Conservation (phyloP, 2,329 filamentous ascomycete species). For the Cladophialophora bantiana region DNA sequence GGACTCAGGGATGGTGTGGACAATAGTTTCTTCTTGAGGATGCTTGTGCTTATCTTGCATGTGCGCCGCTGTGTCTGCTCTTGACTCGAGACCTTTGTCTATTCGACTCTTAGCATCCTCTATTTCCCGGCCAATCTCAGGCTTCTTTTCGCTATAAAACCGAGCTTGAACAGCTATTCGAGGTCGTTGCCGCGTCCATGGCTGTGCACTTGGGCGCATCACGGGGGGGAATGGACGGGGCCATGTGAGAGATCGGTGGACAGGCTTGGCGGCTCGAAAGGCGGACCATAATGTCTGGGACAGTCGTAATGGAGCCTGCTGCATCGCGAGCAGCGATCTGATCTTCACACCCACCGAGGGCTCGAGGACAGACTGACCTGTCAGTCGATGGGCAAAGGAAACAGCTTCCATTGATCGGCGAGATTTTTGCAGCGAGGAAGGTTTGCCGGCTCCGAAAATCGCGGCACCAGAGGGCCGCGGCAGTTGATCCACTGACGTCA, state of each 20-base stretch:
- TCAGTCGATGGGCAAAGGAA: background rate
- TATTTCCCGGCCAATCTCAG: slow-evolving; percentile 34
- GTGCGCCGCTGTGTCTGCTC: slow-evolving; percentile 30
- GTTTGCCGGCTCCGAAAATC: slow-evolving; percentile 14
- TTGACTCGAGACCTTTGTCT: slow-evolving; percentile 37
- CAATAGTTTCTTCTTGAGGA: slow-evolving; percentile 36
- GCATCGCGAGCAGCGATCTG: slow-evolving; percentile 36
- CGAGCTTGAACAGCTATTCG: slow-evolving; percentile 34
- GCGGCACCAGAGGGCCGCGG: background rate
- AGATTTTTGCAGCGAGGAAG: slow-evolving; percentile 14
- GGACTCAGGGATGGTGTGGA: slow-evolving; percentile 38
- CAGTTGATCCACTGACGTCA: slow-evolving; percentile 1
- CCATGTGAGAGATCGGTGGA: slow-evolving; percentile 16
- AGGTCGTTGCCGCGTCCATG: slow-evolving; percentile 26
- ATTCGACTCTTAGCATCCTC: slow-evolving; percentile 38
- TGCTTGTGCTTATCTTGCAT: slow-evolving; percentile 32
- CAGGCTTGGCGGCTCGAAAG: slow-evolving; percentile 40
- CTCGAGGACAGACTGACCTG: slow-evolving; percentile 1
- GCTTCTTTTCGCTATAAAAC: slow-evolving; percentile 38
- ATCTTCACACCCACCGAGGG: slow-evolving; percentile 1
- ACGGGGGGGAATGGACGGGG: slow-evolving; percentile 26
- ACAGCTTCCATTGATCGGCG: slow-evolving; percentile 14
- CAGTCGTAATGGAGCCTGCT: slow-evolving; percentile 41
- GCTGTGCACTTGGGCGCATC: slow-evolving; percentile 18
- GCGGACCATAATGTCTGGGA: slow-evolving; percentile 41